phyloP scores from a whole-genome alignment of 2,329 filamentous ascomycete species.

The Elsinoe necatrix region DNA sequence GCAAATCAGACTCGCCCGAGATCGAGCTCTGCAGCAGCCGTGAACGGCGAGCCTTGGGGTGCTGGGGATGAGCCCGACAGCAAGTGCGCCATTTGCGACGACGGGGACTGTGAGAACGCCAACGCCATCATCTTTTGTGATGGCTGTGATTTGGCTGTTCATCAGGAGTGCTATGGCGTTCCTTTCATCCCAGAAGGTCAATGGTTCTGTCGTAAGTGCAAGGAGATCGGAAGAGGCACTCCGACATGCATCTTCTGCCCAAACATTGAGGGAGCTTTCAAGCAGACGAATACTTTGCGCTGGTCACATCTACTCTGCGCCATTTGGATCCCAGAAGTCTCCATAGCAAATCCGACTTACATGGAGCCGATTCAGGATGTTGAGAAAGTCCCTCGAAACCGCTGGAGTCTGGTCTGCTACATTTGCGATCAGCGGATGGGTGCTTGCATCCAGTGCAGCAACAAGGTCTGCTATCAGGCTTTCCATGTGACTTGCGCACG shows the following conservation, averaged over 20 bases:
- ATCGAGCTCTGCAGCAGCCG: constrained; percentile 87
- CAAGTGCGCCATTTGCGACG: constrained; percentile 95
- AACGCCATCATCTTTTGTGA: constrained; percentile 99
- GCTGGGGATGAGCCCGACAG: constrained; percentile 88
- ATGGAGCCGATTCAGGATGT: constrained; percentile 99
- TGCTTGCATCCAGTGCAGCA: constrained; percentile 94
- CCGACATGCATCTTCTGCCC: constrained; percentile 98
- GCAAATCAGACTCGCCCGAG: constrained; percentile 88
- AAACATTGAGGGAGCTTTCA: constrained; percentile 95
- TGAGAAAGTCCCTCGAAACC: constrained; percentile 88
- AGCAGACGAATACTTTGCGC: constrained; percentile 91
- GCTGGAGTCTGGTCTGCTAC: constrained; percentile 89
- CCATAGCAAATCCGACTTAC: constrained; percentile 88
- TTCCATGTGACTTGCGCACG: constrained; percentile 97
- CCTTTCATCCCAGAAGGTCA: constrained; percentile 98
- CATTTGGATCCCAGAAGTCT: constrained; percentile 97
- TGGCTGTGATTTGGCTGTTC: constrained; percentile 91
- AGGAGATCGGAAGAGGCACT: constrained; percentile 83
- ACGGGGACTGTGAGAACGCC: constrained; percentile 98
- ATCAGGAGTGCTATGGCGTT: constrained; percentile 98
- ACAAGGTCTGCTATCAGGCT: constrained; percentile 92
- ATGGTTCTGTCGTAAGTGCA: constrained; percentile 95
- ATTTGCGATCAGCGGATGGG: constrained; percentile 98
- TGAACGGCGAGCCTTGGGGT: constrained; percentile 80
- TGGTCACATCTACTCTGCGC: constrained; percentile 96